These are phyloP conservation scores for Colletotrichum sp. DNA, from an alignment of 2,329 filamentous ascomycete species.

Conservation along the genomic window DNA sequence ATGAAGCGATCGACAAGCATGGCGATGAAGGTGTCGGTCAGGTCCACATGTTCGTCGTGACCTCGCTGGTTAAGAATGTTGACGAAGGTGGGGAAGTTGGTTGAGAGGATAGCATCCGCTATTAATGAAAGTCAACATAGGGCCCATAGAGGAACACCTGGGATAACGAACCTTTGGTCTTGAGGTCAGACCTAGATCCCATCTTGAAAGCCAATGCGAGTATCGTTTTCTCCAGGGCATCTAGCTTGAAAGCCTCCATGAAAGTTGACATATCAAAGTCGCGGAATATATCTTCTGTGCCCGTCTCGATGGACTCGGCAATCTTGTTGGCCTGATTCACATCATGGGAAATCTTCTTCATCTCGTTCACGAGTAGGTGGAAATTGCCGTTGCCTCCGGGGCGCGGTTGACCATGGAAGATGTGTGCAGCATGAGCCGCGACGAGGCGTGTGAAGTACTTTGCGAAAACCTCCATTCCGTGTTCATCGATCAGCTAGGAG, in stretches of 20 bases:
- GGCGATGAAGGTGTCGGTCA: slow-evolving; percentile 74
- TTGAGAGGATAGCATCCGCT: slow-evolving; percentile 91
- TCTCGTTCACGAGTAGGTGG: slow-evolving; percentile 79
- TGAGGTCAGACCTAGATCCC: slow-evolving; percentile 79
- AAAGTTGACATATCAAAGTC: slow-evolving; percentile 97
- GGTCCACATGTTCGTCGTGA: slow-evolving; percentile 67
- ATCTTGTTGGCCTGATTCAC: slow-evolving; percentile 86
- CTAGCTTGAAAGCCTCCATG: slow-evolving; percentile 93
- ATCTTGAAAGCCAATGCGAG: slow-evolving; percentile 89
- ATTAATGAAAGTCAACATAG: slow-evolving; percentile 44
- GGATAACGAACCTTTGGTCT: slow-evolving; percentile 77
- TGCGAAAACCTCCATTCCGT: slow-evolving; percentile 98
- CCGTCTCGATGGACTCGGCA: slow-evolving; percentile 89
- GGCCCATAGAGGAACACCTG: slow-evolving; percentile 30
- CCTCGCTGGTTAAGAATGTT: slow-evolving; percentile 73
- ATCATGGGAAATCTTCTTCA: slow-evolving; percentile 84
- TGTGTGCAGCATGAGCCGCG: slow-evolving; percentile 86
- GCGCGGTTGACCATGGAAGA: slow-evolving; percentile 82
- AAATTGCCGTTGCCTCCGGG: slow-evolving; percentile 82
- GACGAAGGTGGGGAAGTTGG: slow-evolving; percentile 78
- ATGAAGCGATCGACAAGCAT: slow-evolving; percentile 85
- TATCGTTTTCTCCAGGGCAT: slow-evolving; percentile 85
- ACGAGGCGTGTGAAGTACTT: slow-evolving; percentile 95
- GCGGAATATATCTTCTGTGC: slow-evolving; percentile 90
- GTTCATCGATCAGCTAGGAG: slow-evolving; percentile 86